Evolutionary conservation across 2,329 filamentous ascomycete genomes (phyloP).

Genomic region (Aspergillus transmontanensis): DNA sequence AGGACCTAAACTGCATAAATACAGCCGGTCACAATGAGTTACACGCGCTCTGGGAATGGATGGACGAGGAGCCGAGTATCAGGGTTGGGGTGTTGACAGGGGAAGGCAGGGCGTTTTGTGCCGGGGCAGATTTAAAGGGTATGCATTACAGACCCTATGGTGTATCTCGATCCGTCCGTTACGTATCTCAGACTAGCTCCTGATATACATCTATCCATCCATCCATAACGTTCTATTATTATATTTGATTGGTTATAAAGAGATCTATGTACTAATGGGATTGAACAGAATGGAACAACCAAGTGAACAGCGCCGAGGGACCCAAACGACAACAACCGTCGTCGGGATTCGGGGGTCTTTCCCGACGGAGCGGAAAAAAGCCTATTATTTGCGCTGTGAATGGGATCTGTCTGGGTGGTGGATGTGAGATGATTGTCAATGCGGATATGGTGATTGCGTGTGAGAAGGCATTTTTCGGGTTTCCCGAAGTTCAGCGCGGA

Average conservation of each 20-base stretch:
- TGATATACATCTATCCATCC: too few relatives aligned
- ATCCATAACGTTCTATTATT: too few relatives aligned
- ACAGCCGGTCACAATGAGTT: conserved; percentile 45
- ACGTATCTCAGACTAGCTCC: too few relatives aligned
- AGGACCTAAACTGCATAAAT: conserved; percentile 50
- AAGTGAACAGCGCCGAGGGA: conserved; percentile 17
- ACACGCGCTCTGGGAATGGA: conserved; percentile 48
- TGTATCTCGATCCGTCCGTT: too few relatives aligned
- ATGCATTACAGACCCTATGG: background rate
- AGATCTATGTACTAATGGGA: too few relatives aligned
- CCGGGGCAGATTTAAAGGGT: conserved; percentile 50
- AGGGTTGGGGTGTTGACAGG: conserved; percentile 47
- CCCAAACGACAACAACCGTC: conserved; percentile 23
- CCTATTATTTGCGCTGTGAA: conserved; percentile 77
- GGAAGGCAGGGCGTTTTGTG: conserved; percentile 47
- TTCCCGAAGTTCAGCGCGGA: conserved; percentile 72
- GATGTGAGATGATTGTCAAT: conserved; percentile 75
- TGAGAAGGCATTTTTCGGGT: conserved; percentile 60
- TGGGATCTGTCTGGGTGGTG: conserved; percentile 73
- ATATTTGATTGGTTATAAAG: too few relatives aligned
- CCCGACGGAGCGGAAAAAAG: conserved; percentile 57
- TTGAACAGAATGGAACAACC: conserved; percentile 37
- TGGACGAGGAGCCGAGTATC: conserved; percentile 46
- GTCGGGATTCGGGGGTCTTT: conserved; percentile 47
- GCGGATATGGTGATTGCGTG: conserved; percentile 69